Conservation (phyloP, 192 early-diverging fungal species). For the Thoreauomyces humboldtii region DNA sequence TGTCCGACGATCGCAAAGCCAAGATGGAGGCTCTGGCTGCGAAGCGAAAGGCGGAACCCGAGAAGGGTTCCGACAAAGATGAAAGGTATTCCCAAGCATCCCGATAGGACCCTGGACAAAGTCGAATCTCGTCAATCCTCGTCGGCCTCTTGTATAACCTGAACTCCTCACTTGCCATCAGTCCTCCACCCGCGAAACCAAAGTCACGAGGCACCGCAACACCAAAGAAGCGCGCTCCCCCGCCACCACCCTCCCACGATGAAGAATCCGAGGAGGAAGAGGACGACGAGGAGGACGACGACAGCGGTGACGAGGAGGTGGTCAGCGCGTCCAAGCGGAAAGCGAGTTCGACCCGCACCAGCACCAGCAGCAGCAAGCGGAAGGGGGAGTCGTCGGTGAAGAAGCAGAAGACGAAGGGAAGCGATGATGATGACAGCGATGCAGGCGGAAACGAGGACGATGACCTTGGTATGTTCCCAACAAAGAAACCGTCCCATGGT, state of each 20-base stretch:
- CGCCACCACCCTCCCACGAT: not conserved
- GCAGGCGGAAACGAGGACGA: slow-evolving; percentile 30
- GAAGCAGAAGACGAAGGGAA: slow-evolving; percentile 23
- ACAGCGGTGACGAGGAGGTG: not conserved
- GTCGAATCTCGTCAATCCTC: no score
- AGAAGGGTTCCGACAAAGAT: slow-evolving; percentile 5
- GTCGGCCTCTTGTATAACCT: no score
- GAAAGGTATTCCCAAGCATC: no score
- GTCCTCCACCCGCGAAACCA: no score
- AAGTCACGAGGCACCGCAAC: not conserved
- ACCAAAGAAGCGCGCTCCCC: not conserved
- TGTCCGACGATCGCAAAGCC: slow-evolving; percentile 25
- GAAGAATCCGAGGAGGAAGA: not conserved
- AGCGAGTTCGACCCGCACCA: not conserved
- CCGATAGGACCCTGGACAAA: no score
- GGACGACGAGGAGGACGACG: slow-evolving; percentile 10
- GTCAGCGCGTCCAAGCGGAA: not conserved
- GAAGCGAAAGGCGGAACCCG: slow-evolving; percentile 26
- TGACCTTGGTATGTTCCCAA: slow-evolving; percentile 44
- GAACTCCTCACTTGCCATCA: no score
- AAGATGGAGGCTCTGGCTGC: slow-evolving; percentile 40
- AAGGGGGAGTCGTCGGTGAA: slow-evolving; percentile 8
- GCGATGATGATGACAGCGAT: slow-evolving; percentile 39
- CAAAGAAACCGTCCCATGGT: no score
- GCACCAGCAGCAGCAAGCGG: slow-evolving; percentile 12